Conservation (phyloP, 768 basidiomycete genomes). For the Amanita jacksonii region DNA sequence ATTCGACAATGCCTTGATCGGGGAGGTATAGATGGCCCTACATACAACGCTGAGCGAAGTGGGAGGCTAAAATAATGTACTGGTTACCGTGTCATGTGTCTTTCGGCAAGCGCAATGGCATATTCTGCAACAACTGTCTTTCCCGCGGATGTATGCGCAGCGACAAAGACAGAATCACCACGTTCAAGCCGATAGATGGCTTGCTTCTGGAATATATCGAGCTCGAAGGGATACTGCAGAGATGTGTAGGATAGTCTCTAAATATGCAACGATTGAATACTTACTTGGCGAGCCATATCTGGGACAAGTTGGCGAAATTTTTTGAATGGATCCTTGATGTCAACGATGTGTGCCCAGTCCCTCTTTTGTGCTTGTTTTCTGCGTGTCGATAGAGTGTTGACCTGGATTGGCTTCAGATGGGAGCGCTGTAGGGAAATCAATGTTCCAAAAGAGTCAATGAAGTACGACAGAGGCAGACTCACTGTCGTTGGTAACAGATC, state of each 20-base stretch:
- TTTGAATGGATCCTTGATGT: constrained; percentile 79
- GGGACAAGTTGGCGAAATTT: constrained; percentile 93
- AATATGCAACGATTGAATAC: constrained; percentile 7
- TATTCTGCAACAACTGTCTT: constrained; percentile 99
- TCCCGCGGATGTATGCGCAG: constrained; percentile 98
- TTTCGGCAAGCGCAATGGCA: constrained; percentile 91
- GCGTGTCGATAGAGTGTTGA: constrained; percentile 29
- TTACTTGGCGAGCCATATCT: constrained; percentile 89
- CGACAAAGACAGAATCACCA: constrained; percentile 98
- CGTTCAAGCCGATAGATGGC: constrained; percentile 96
- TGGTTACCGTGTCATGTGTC: constrained; percentile 94
- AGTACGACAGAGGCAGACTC: constrained; percentile 3
- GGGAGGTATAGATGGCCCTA: constrained; percentile 97
- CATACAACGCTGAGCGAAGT: constrained; percentile 10
- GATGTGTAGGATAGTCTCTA: background rate
- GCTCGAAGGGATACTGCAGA: constrained; percentile 89
- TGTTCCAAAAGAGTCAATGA: background rate
- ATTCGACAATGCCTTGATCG: constrained; percentile 97
- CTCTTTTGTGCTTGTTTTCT: constrained; percentile 58
- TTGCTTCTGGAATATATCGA: constrained; percentile 98
- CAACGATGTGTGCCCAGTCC: constrained; percentile 97
- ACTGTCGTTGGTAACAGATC: constrained; percentile 65
- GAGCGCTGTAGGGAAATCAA: constrained; percentile 32
- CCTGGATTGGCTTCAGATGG: constrained; percentile 45
- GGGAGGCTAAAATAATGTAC: background rate